Conservation (phyloP, 2,329 filamentous ascomycete species). For the Akanthomyces dipterigenus region DNA sequence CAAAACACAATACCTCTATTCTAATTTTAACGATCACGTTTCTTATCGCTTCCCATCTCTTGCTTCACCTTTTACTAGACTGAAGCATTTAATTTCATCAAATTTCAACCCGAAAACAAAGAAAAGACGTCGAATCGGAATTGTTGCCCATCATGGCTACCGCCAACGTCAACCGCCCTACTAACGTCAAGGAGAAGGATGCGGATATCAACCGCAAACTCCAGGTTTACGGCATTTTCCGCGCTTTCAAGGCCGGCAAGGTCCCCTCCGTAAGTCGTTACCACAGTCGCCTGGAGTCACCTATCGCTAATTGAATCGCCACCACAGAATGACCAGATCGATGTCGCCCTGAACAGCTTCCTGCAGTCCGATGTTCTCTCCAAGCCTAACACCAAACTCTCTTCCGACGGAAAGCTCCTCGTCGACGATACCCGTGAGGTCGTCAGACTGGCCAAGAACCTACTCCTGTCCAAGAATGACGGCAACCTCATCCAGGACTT, state of each 20-base stretch:
- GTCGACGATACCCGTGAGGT: conserved; percentile 72
- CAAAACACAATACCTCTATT: background rate
- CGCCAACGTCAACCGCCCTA: conserved; percentile 62
- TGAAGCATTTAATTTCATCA: background rate
- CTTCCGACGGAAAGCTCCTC: conserved; percentile 71
- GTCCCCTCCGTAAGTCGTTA: conserved; percentile 66
- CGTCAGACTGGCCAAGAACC: conserved; percentile 74
- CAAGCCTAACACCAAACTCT: conserved; percentile 69
- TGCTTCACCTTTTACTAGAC: conserved; percentile 5
- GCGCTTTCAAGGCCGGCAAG: conserved; percentile 82
- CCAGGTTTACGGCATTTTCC: conserved; percentile 84
- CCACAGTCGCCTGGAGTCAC: too few species aligned
- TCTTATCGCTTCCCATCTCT: background rate
- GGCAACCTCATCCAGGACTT: conserved; percentile 94
- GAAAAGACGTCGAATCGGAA: background rate
- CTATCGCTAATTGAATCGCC: conserved; percentile 14
- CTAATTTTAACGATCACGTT: conserved; percentile 6
- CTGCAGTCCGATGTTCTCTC: conserved; percentile 64
- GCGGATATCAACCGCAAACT: conserved; percentile 88
- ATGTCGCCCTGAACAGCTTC: conserved; percentile 86
- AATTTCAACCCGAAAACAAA: background rate
- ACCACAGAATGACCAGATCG: conserved; percentile 82
- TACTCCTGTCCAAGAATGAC: conserved; percentile 89
- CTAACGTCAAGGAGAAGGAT: conserved; percentile 70
- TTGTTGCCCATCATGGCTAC: conserved; percentile 17